Evolutionary conservation across 208 protist species (phyloP).

Genomic region (Crithidia bombi): DNA sequence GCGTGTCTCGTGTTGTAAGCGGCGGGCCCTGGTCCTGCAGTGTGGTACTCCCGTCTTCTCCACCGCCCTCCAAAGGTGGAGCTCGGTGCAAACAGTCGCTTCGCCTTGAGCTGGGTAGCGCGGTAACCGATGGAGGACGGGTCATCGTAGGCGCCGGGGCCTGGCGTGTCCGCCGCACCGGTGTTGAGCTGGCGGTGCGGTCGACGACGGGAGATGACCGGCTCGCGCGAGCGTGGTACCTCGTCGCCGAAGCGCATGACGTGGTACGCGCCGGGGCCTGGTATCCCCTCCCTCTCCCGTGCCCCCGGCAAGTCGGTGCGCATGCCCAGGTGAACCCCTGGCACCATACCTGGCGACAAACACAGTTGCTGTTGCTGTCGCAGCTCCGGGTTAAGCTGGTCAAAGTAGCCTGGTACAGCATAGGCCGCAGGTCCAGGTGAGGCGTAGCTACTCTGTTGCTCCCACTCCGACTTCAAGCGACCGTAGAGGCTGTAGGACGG

Average conservation of each 20-base stretch:
- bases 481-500: constrained; percentile 72
- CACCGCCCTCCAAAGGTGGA: constrained; percentile 69
- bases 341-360: constrained; percentile 28
- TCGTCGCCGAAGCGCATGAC: constrained; percentile 57
- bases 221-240: constrained; percentile 34
- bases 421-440: constrained; percentile 53
- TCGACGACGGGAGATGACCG: constrained; percentile 39
- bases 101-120: constrained; percentile 21
- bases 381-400: constrained; percentile 20
- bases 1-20: constrained; percentile 57
- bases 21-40: constrained; percentile 56
- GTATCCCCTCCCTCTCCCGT: constrained; percentile 37
- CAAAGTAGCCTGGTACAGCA: constrained; percentile 59
- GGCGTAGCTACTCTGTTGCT: constrained; percentile 24
- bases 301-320: constrained; percentile 43
- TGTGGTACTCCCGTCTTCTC: constrained; percentile 35
- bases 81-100: constrained; percentile 37
- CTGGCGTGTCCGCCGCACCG: constrained; percentile 16
- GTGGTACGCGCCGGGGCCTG: constrained; percentile 41
- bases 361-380: constrained; percentile 18
- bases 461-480: constrained; percentile 49
- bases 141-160: constrained; percentile 80
- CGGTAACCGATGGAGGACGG: constrained; percentile 72
- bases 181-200: background rate
- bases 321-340: constrained; percentile 61